Evolutionary conservation across 192 early-diverging fungal genomes (phyloP).

Genomic region (Phlyctochytrium bullatum): DNA sequence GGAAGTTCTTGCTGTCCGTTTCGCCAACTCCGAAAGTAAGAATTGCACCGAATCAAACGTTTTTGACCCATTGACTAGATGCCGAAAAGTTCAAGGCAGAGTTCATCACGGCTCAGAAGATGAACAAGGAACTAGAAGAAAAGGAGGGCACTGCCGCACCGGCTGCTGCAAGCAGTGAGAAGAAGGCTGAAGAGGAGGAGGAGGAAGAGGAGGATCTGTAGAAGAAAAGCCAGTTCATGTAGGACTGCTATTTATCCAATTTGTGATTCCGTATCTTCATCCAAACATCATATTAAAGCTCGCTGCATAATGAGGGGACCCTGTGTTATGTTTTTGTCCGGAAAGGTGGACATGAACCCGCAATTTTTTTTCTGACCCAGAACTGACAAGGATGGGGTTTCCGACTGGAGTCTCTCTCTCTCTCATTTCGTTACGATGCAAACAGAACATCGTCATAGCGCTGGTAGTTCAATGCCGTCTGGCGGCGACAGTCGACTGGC

Average conservation of each 20-base stretch:
- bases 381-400: too few species aligned
- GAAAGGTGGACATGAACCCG: too few species aligned
- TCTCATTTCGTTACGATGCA: too few species aligned
- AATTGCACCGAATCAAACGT: neutral
- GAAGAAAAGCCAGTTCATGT: neutral
- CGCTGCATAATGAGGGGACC: too few species aligned
- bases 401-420: too few species aligned
- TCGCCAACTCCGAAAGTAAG: constrained; percentile 88
- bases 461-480: too few species aligned
- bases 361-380: too few species aligned
- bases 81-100: constrained; percentile 89
- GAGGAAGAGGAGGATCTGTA: constrained; percentile 1
- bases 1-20: constrained; percentile 92
- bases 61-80: constrained; percentile 37
- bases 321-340: too few species aligned
- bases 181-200: constrained; percentile 12
- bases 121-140: constrained; percentile 43
- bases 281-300: too few species aligned
- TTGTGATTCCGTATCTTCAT: neutral
- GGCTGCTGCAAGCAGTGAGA: constrained; percentile 9
- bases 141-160: constrained; percentile 14
- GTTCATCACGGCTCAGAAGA: constrained; percentile 72
- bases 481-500: too few species aligned
- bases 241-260: neutral
- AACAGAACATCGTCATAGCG: too few species aligned